Conservation (phyloP, 768 basidiomycete genomes). For the Ephemerocybe angulata region DNA sequence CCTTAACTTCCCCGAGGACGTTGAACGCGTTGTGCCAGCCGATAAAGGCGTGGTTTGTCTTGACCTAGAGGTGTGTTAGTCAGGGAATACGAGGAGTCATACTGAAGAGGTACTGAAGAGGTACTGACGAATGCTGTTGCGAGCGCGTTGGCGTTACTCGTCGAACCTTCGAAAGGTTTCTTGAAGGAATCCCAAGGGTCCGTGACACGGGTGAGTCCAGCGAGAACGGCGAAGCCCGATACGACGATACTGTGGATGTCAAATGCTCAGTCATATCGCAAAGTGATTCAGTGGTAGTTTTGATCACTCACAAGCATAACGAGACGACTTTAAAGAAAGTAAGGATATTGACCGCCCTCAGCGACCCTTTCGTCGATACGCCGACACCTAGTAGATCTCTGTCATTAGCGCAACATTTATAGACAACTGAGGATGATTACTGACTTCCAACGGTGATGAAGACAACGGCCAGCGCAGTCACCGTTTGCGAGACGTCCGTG, state of each 20-base stretch:
- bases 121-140: conserved; percentile 31
- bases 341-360: conserved; percentile 29
- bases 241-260: conserved; percentile 36
- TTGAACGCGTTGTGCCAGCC: conserved; percentile 40
- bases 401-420: neutral
- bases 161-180: conserved; percentile 53
- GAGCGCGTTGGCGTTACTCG: conserved; percentile 39
- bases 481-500: conserved; percentile 25
- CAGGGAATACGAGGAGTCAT: neutral
- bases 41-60: conserved; percentile 31
- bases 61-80: conserved; percentile 20
- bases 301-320: conserved; percentile 26
- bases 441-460: conserved; percentile 25
- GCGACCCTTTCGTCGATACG: conserved; percentile 34
- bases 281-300: neutral
- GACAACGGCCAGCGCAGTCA: conserved; percentile 21
- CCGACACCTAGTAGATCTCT: conserved; percentile 23
- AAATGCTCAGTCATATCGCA: neutral
- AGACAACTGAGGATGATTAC: neutral
- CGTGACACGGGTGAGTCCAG: conserved; percentile 47
- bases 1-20: conserved; percentile 40
- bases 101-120: neutral
- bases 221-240: conserved; percentile 55
- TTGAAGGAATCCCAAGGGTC: conserved; percentile 57
- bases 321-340: conserved; percentile 28